phyloP scores from a whole-genome alignment of 108 stramenopile genomes.

The Asterionellopsis glacialis region DNA sequence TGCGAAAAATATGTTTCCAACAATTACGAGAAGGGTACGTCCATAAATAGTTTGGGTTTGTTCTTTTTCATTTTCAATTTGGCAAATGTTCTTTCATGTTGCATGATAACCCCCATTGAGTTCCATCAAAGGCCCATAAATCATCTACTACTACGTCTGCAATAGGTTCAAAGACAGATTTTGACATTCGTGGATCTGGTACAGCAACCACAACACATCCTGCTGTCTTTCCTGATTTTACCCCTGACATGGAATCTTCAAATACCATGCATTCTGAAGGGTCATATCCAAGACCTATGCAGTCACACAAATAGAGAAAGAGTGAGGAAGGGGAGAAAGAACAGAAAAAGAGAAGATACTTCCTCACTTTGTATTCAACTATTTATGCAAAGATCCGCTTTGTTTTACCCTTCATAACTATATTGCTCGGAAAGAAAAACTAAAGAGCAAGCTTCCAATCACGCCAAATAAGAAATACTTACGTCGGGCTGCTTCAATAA shows the following conservation, averaged over 20 bases:
- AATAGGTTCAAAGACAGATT: constrained; percentile 29
- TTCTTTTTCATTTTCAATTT: too few species aligned
- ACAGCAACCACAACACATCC: constrained; percentile 70
- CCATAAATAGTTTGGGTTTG: too few species aligned
- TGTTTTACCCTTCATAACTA: too few species aligned
- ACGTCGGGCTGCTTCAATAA: constrained; percentile 59
- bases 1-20: neutral
- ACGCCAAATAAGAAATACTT: constrained; percentile 13
- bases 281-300: constrained; percentile 22
- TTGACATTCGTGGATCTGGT: constrained; percentile 67
- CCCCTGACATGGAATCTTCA: constrained; percentile 76
- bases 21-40: too few species aligned
- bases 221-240: constrained; percentile 55
- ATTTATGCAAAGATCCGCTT: too few species aligned
- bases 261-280: constrained; percentile 75
- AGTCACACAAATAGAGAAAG: too few species aligned
- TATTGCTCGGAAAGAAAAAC: too few species aligned
- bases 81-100: neutral
- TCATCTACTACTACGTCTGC: constrained; percentile 57
- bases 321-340: too few species aligned
- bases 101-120: constrained; percentile 29
- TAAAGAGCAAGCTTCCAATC: too few species aligned
- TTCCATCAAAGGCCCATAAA: constrained; percentile 60
- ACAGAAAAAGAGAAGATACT: too few species aligned
- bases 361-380: too few species aligned